Evolutionary conservation across 2,329 filamentous ascomycete genomes (phyloP).

Genomic region (Trichoderma hamatum): DNA sequence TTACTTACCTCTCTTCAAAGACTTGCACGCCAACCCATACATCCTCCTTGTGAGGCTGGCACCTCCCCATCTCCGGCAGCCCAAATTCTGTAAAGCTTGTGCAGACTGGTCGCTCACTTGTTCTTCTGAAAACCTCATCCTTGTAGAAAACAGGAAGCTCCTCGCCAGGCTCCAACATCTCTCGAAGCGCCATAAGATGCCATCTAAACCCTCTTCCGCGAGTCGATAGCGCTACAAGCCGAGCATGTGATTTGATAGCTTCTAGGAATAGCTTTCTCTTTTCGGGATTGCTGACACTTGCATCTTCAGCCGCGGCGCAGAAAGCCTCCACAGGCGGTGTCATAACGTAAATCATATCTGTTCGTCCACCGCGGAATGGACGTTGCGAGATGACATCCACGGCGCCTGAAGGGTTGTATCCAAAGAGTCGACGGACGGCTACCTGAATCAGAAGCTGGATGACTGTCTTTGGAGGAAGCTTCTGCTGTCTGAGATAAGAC

Average conservation of each 20-base stretch:
- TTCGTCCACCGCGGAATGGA: conserved; percentile 17
- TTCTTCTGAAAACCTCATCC: neutral
- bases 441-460: conserved; percentile 11
- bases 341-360: conserved; percentile 25
- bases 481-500: neutral
- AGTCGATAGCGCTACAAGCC: conserved; percentile 1
- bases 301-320: conserved; percentile 15
- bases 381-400: conserved; percentile 20
- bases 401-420: conserved; percentile 19
- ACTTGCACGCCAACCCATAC: conserved; percentile 23
- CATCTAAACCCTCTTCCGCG: conserved; percentile 17
- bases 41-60: conserved; percentile 6
- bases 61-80: conserved; percentile 16
- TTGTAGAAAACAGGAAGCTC: conserved; percentile 7
- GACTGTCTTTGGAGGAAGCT: conserved; percentile 10
- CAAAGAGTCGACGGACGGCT: conserved; percentile 5
- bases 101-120: neutral
- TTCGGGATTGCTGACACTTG: neutral
- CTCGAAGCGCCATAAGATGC: conserved; percentile 16
- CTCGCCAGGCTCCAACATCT: conserved; percentile 11
- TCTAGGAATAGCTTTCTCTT: conserved; percentile 2
- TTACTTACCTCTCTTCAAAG: conserved; percentile 18
- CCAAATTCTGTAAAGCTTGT: conserved; percentile 20
- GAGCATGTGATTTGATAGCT: conserved; percentile 5
- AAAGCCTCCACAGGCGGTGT: neutral